Evolutionary conservation across 345 rosid species (phyloP).

Genomic region (Angophora floribunda): DNA sequence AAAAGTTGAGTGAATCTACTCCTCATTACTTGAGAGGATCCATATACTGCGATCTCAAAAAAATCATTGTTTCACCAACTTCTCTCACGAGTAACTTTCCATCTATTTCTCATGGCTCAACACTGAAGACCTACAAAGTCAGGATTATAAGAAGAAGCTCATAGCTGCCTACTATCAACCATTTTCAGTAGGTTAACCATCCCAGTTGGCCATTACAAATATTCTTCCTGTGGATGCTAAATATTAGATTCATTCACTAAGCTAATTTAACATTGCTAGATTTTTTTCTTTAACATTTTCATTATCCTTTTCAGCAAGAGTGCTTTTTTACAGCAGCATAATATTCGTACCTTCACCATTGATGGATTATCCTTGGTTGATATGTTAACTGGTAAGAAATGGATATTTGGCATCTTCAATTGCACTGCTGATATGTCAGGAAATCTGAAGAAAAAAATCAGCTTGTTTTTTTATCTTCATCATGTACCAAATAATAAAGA

Average conservation of each 20-base stretch:
- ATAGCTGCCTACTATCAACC: not conserved
- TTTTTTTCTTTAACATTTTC: not conserved
- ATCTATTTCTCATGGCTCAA: not conserved
- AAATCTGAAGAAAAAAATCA: slow-evolving; percentile 30
- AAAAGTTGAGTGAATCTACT: not conserved
- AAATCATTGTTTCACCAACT: not conserved
- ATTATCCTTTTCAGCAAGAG: not conserved
- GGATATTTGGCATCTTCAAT: slow-evolving; percentile 87
- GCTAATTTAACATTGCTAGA: not conserved
- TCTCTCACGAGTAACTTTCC: not conserved
- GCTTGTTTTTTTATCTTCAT: not conserved
- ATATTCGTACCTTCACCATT: slow-evolving; percentile 64
- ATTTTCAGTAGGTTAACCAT: not conserved
- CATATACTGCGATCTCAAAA: not conserved
- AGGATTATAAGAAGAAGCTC: not conserved
- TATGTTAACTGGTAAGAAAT: slow-evolving; percentile 81
- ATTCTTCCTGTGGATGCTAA: not conserved
- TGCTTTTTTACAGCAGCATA: not conserved
- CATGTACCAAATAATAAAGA: not conserved
- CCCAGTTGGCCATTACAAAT: not conserved
- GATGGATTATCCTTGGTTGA: slow-evolving; percentile 52
- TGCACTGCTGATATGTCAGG: slow-evolving; percentile 56
- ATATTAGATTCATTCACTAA: not conserved
- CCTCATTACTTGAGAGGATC: not conserved
- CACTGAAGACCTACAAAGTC: not conserved